These are phyloP conservation scores for Fusarium sp. DNA, from an alignment of 2,329 filamentous ascomycete genomes.

Conservation along the genomic window DNA sequence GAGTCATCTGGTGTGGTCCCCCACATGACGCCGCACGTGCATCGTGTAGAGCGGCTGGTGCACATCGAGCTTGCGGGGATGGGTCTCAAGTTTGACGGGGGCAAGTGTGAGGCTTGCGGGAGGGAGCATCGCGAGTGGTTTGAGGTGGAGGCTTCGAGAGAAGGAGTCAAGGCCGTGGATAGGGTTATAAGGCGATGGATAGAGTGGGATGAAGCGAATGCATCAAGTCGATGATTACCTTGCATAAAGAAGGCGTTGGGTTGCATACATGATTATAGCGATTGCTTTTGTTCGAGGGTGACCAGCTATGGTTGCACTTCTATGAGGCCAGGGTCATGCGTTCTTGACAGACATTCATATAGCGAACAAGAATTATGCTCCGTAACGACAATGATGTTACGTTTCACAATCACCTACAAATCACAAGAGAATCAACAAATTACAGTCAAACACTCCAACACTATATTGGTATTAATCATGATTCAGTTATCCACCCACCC, in stretches of 20 bases:
- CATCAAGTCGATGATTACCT: slow-evolving; percentile 27
- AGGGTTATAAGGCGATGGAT: slow-evolving; percentile 85
- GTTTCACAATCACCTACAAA: slow-evolving; percentile 5
- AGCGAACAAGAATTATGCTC: not conserved
- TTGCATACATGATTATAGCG: slow-evolving; percentile 27
- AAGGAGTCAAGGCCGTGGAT: slow-evolving; percentile 72
- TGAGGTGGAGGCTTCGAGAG: slow-evolving; percentile 78
- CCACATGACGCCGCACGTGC: slow-evolving; percentile 82
- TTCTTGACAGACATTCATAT: not conserved
- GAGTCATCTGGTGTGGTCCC: slow-evolving; percentile 49
- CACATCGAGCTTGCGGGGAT: slow-evolving; percentile 84
- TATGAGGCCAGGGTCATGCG: not conserved
- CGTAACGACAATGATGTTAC: not conserved
- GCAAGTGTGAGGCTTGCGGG: slow-evolving; percentile 78
- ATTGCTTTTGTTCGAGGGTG: not conserved
- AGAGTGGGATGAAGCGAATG: slow-evolving; percentile 74
- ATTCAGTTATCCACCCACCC: slow-evolving; percentile 13
- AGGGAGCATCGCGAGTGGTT: slow-evolving; percentile 96
- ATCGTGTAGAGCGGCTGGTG: slow-evolving; percentile 88
- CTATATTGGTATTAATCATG: slow-evolving; percentile 22
- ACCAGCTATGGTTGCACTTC: not conserved
- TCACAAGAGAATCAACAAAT: slow-evolving; percentile 2
- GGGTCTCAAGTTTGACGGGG: slow-evolving; percentile 62
- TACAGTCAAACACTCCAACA: slow-evolving; percentile 18
- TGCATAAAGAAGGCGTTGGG: slow-evolving; percentile 22